These are phyloP conservation scores for Chloris gayana DNA, from an alignment of 176 grass and related monocot species.

Conservation along the genomic window DNA sequence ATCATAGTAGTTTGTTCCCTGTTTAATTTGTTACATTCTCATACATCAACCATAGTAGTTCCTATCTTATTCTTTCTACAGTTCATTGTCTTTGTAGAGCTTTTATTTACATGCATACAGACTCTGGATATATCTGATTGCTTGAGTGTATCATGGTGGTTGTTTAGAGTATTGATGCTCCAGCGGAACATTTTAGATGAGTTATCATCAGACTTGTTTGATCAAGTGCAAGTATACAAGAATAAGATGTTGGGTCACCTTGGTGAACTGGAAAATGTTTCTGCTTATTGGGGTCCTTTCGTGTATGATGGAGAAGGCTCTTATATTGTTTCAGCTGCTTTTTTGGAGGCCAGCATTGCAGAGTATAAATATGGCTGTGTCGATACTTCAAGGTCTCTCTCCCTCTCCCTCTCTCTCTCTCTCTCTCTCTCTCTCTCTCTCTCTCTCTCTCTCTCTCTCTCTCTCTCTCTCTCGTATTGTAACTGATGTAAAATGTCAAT, in stretches of 20 bases:
- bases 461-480: no score
- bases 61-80: constrained; percentile 60
- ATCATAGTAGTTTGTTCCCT: background rate
- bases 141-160: constrained; percentile 75
- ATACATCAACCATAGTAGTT: constrained; percentile 21
- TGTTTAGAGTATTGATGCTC: constrained; percentile 68
- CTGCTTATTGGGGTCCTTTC: no score
- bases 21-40: background rate
- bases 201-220: constrained; percentile 79
- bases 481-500: no score
- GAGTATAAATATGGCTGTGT: no score
- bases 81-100: constrained; percentile 83
- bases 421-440: no score
- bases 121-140: constrained; percentile 42
- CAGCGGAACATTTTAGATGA: constrained; percentile 86
- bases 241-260: no score
- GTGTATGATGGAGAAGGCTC: no score
- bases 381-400: constrained; percentile 61
- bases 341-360: no score
- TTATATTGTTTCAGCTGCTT: no score
- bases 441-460: no score
- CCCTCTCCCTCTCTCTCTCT: background rate
- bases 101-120: constrained; percentile 62
- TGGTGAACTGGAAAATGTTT: no score
- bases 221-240: constrained; percentile 69